Evolutionary conservation across 805 yeast species (phyloP), one percentile per base, ranked within the genome.

Genomic region (Komagataella phaffii): DNA sequence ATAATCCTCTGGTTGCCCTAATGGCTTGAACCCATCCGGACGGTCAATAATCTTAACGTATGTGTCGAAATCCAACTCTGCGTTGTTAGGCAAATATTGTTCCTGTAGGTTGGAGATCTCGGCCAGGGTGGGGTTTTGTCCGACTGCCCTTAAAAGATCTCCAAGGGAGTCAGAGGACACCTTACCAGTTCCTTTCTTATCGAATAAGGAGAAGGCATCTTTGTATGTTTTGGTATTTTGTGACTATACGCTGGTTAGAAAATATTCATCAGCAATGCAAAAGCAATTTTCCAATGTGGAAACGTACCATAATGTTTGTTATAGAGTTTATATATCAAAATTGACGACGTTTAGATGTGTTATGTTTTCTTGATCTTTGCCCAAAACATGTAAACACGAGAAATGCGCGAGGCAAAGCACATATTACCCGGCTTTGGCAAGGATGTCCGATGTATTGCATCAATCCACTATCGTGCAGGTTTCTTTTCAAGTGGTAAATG

Each of bases 181-280:
- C 66, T 82, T 78, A 17, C 98, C 99, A 44, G 91, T 87, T 24
- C 96, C 98, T 64, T 90, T 88, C 70, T 89, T 90, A 72, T 93
- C 99, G 64, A 91, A 93, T 48, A 93, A 80, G 10, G 98, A 93
- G 69, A 93, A 93, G 21, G 97, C 96, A 76, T 93, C 97, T 71
- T 88, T 88, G 73, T 75, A 71, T 23, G 78, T 71, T 59, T 76
- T 75, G 10, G 58, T 59, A 50, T 55, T 58, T 46, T 49, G 51
- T 10, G 47, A 48, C 48, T 48, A 44, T 2, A 18, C 7, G 23
- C 12, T 49, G 51, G 51, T 51, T 30, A 21, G 48, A 49, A 30
- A 30, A 2, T 14, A 5, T 8, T 8, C 14, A 3, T 30, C 40
- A 30, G 14, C 40, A 8, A 30, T 10, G 14, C 12, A 14, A 30